phyloP scores from a whole-genome alignment of 345 rosid species.

The Aethionema arabicum region DNA sequence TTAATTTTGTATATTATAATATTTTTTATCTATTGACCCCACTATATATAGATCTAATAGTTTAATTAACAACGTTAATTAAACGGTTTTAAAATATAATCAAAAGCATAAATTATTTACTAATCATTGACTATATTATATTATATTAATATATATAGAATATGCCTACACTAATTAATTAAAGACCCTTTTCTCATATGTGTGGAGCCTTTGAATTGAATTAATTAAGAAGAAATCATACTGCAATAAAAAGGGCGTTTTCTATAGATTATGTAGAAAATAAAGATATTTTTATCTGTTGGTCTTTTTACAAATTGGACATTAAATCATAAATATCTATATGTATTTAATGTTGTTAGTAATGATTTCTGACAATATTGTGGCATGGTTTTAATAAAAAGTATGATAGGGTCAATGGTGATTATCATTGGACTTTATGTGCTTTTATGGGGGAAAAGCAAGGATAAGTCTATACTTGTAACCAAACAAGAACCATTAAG shows the following conservation, averaged over 20 bases:
- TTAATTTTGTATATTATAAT: not conserved
- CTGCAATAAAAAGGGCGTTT: no score
- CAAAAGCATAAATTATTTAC: not conserved
- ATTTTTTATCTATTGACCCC: not conserved
- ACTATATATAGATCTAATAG: not conserved
- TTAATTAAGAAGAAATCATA: no score
- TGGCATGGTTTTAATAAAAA: slow-evolving; percentile 39
- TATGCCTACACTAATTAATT: no score
- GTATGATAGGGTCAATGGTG: slow-evolving; percentile 63
- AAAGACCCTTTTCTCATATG: no score
- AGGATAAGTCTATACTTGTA: slow-evolving; percentile 42
- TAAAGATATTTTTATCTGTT: no score
- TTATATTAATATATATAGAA: no score
- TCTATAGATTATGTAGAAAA: no score
- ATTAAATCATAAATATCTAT: slow-evolving; percentile 3
- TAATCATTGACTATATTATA: no score
- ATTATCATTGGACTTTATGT: slow-evolving; percentile 64
- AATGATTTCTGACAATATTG: slow-evolving; percentile 9
- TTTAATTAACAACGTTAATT: slow-evolving; percentile 1
- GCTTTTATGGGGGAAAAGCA: slow-evolving; percentile 81
- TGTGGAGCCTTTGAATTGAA: no score
- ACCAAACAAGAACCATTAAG: slow-evolving; percentile 43
- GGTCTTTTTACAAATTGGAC: no score
- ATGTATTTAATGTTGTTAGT: slow-evolving; percentile 8
- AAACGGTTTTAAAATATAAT: not conserved